Conservation (phyloP, 2,329 filamentous ascomycete genomes). For the Fusarium oligoseptatum region DNA sequence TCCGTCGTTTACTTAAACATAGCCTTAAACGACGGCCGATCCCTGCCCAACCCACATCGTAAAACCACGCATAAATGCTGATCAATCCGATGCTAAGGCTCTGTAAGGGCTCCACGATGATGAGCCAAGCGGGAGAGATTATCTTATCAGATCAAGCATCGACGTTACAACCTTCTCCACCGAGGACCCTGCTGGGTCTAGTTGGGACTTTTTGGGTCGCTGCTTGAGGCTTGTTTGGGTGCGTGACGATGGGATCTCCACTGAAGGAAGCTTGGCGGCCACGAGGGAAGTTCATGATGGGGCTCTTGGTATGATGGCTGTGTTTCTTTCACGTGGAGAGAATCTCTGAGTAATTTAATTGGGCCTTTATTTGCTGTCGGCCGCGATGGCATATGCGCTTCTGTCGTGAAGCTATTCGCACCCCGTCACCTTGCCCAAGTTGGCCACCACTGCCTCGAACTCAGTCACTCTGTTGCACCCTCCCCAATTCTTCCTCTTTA, state of each 20-base stretch:
- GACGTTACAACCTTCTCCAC: background rate
- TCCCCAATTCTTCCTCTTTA: background rate
- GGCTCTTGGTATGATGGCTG: background rate
- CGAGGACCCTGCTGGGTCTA: background rate
- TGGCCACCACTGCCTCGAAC: background rate
- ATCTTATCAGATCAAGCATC: slow-evolving; percentile 5
- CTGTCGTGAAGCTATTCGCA: background rate
- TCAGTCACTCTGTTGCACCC: background rate
- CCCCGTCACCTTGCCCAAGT: background rate
- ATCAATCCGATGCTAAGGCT: background rate
- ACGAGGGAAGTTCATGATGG: background rate
- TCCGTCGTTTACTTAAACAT: background rate
- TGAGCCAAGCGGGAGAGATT: background rate
- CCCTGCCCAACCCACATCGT: background rate
- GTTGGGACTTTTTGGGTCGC: background rate
- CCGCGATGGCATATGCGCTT: background rate
- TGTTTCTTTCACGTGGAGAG: background rate
- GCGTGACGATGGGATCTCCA: background rate
- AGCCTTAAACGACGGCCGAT: background rate
- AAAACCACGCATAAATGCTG: background rate
- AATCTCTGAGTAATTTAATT: background rate
- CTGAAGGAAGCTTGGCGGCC: background rate
- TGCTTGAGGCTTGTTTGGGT: background rate
- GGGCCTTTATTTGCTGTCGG: background rate
- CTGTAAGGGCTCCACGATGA: background rate